Evolutionary conservation across 495 filamentous ascomycete species (phyloP), one percentile per base, ranked within the genome.

Genomic region (Penicillium nucicola): DNA sequence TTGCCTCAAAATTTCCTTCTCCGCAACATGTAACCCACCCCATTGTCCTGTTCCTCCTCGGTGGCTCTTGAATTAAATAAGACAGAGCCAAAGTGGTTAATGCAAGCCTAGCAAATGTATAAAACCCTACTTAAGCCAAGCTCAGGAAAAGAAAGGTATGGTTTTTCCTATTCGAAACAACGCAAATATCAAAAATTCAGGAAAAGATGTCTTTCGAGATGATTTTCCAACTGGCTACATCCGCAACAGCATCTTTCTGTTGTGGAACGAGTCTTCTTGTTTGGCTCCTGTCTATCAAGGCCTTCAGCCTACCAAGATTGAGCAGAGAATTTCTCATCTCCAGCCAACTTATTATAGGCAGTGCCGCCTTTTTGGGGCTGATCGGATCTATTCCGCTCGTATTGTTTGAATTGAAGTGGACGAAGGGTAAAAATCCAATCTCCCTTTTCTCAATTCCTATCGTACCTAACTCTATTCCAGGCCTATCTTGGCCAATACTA

Each of bases 201-300:
- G 7, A 42, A 42, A 42, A 42, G n/a, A 47, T 47, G 32, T 19
- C 35, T 23, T 23, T 20, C 25, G 32, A 47, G n/a, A 1, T 47
- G 32, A 23, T 47, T 22, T 47, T 47, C 12, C 32, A 47, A 47
- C 44, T 47, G 14, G 18, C 19, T 37, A 23, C 32, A 23, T 47
- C 44, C 5, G 18, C 32, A 36, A 47, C 25, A 37, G 48, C 20
- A 52, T 52, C 31, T 15, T 5, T 52, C 12, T 52, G 32, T 41
- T 45, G 20, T n/a, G 23, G 19, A 45, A 14, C 32, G 45, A 52
- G 41, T 52, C 23, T 52, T 44, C 9, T 45, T 38, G 31, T 52
- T 33, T 52, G 33, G 48, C 48, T 52, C 40, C 17, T 52, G 11
- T 52, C 32, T 6, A 37, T 52, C 32, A 45, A 38, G 31, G 48